Evolutionary conservation across 2,329 filamentous ascomycete genomes (phyloP).

Genomic region (Fusarium palustre): DNA sequence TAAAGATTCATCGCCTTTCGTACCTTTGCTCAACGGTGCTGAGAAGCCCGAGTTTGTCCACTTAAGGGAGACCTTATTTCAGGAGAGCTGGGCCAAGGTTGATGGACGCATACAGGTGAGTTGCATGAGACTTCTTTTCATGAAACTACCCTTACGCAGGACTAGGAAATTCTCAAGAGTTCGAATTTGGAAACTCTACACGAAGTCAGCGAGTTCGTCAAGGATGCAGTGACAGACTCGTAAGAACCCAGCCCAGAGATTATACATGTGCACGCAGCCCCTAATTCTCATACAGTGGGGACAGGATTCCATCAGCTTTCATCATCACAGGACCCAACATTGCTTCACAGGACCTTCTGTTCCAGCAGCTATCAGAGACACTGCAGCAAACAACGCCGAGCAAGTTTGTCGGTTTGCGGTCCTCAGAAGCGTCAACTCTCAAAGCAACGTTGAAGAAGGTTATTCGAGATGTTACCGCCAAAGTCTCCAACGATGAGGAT

Average conservation of each 20-base stretch:
- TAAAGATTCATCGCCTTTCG: conserved; percentile 55
- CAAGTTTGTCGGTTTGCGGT: conserved; percentile 74
- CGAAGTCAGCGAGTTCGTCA: conserved; percentile 68
- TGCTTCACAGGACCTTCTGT: conserved; percentile 79
- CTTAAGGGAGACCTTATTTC: conserved; percentile 70
- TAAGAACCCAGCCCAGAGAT: conserved; percentile 37
- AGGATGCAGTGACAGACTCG: conserved; percentile 52
- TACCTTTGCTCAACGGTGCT: conserved; percentile 65
- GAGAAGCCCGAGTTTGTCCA: conserved; percentile 63
- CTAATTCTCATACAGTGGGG: conserved; percentile 48
- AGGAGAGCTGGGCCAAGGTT: conserved; percentile 72
- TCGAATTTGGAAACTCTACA: conserved; percentile 71
- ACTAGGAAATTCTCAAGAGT: conserved; percentile 67
- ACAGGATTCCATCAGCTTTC: conserved; percentile 75
- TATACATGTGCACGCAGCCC: neutral
- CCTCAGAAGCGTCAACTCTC: conserved; percentile 77
- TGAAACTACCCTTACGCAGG: conserved; percentile 40
- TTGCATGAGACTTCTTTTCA: neutral
- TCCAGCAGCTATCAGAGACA: conserved; percentile 73
- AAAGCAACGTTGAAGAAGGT: conserved; percentile 79
- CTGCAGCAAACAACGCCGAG: conserved; percentile 62
- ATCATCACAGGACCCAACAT: conserved; percentile 84
- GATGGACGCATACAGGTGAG: conserved; percentile 69
- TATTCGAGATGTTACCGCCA: conserved; percentile 72
- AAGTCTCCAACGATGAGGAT: conserved; percentile 64